Conservation (phyloP, 2,329 filamentous ascomycete genomes). For the Cryoendolithus antarcticus region DNA sequence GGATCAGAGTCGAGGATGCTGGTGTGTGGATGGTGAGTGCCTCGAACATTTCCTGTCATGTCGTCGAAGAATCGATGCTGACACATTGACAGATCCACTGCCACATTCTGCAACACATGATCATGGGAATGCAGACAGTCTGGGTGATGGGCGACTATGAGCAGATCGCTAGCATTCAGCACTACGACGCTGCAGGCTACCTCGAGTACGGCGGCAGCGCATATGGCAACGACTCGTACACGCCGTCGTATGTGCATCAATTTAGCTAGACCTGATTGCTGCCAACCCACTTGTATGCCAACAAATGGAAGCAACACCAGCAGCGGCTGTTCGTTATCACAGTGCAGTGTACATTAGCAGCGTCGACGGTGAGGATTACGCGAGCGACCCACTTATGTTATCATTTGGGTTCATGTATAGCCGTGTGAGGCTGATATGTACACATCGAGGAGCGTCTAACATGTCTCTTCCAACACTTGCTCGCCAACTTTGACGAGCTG, state of each 20-base stretch:
- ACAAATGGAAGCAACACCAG: no score
- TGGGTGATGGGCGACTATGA: constrained; percentile 34
- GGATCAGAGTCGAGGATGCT: constrained; percentile 39
- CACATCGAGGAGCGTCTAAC: constrained; percentile 1
- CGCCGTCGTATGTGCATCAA: no score
- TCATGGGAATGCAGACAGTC: constrained; percentile 41
- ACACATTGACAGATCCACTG: constrained; percentile 36
- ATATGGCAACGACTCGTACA: constrained; percentile 24
- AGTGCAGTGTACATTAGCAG: no score
- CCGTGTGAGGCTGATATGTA: no score
- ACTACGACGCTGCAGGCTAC: constrained; percentile 27
- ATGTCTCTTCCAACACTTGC: constrained; percentile 30
- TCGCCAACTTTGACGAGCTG: constrained; percentile 57
- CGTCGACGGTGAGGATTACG: no score
- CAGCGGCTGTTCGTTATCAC: no score
- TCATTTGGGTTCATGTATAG: no score
- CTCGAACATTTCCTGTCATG: no score
- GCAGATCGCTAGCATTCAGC: constrained; percentile 24
- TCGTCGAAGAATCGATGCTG: no score
- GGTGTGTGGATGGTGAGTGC: constrained; percentile 41
- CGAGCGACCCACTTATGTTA: no score
- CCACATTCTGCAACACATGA: constrained; percentile 46
- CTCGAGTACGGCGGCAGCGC: constrained; percentile 33
- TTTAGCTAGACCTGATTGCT: no score
- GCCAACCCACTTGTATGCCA: no score